phyloP scores from a whole-genome alignment of 371 early-diverging fungal species.

The Mortierella polycephala region DNA sequence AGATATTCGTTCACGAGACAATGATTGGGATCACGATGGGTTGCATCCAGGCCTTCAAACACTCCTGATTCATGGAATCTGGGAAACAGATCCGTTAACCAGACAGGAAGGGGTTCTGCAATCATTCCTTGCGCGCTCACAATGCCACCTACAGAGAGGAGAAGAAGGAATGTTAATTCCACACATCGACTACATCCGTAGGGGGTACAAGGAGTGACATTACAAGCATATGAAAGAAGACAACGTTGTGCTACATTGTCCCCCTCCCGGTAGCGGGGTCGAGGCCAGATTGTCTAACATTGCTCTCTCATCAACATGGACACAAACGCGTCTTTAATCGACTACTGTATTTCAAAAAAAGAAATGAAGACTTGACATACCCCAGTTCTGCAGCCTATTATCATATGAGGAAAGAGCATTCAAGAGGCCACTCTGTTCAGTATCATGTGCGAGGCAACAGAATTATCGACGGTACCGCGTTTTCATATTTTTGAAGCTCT shows the following conservation, averaged over 20 bases:
- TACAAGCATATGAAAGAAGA: neutral
- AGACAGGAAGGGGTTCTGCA: constrained; percentile 57
- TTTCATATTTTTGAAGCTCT: too few species aligned
- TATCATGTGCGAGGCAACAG: neutral
- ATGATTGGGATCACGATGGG: constrained; percentile 57
- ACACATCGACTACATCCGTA: too few species aligned
- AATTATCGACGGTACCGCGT: neutral
- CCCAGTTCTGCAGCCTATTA: constrained; percentile 59
- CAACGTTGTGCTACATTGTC: neutral
- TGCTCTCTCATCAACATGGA: neutral
- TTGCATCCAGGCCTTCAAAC: constrained; percentile 35
- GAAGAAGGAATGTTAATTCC: neutral
- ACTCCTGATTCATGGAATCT: constrained; percentile 42
- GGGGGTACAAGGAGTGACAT: neutral
- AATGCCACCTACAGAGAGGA: constrained; percentile 45
- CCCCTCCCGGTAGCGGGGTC: neutral
- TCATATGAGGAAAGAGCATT: constrained; percentile 4
- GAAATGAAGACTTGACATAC: constrained; percentile 23
- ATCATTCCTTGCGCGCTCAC: constrained; percentile 54
- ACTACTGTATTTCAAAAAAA: neutral
- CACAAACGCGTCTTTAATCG: neutral
- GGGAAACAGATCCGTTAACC: constrained; percentile 54
- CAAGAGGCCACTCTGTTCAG: too few species aligned
- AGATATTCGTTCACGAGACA: constrained; percentile 68
- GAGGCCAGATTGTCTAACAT: neutral